Conservation (phyloP, 2,329 filamentous ascomycete genomes). For the Ophiostoma tasmaniense region DNA sequence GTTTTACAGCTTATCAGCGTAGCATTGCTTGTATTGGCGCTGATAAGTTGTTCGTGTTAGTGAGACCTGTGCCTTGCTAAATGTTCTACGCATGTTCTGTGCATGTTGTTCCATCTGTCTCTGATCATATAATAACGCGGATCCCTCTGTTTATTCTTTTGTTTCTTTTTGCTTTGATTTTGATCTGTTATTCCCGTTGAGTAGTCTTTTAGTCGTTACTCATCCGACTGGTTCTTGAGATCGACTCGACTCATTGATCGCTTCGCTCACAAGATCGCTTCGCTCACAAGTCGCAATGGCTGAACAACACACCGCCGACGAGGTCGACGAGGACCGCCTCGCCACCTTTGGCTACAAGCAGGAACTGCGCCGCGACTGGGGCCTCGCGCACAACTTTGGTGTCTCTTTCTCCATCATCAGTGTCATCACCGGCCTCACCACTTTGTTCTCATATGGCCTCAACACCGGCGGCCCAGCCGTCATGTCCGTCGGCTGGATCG, state of each 20-base stretch:
- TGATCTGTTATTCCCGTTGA: background rate
- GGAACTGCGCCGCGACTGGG: slow-evolving; percentile 50
- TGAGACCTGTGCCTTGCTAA: background rate
- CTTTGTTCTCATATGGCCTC: slow-evolving; percentile 48
- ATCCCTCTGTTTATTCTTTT: background rate
- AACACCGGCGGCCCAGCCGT: slow-evolving; percentile 47
- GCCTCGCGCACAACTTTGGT: slow-evolving; percentile 51
- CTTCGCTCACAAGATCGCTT: background rate
- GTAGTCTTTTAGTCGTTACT: background rate
- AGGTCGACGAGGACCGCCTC: slow-evolving; percentile 42
- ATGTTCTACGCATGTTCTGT: background rate
- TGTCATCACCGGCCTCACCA: slow-evolving; percentile 52
- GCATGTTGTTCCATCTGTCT: background rate
- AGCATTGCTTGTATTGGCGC: background rate
- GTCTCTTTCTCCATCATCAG: slow-evolving; percentile 55
- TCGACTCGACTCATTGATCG: background rate
- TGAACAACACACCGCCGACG: slow-evolving; percentile 24
- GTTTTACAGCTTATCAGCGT: slow-evolving; percentile 3
- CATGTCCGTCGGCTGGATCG: slow-evolving; percentile 48
- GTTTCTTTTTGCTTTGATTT: background rate
- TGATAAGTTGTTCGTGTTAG: background rate
- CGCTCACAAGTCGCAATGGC: slow-evolving; percentile 14
- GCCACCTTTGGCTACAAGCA: slow-evolving; percentile 53
- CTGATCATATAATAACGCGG: background rate
- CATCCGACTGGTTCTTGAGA: background rate